Conservation (phyloP, 768 basidiomycete species). For the Trametes cubensis region DNA sequence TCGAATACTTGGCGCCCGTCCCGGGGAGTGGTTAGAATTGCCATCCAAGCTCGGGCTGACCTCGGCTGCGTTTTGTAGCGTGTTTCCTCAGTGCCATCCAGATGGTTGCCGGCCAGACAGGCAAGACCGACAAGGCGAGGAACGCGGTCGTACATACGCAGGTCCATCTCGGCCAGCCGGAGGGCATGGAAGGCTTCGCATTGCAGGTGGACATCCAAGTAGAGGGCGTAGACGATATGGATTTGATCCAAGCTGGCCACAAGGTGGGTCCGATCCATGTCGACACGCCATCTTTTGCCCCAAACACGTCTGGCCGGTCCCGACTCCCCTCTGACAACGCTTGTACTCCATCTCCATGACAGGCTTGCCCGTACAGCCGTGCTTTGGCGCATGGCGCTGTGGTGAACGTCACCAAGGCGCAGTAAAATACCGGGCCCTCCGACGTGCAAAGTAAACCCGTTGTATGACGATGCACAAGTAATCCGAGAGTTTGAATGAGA, state of each 20-base stretch:
- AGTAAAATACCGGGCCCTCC: constrained; percentile 6
- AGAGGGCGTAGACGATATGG: constrained; percentile 65
- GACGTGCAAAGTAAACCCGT: background rate
- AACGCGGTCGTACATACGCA: constrained; percentile 63
- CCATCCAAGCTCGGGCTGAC: no score
- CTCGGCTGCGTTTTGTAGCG: constrained; percentile 40
- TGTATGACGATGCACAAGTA: constrained; percentile 4
- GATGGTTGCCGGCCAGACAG: constrained; percentile 52
- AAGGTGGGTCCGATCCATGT: constrained; percentile 46
- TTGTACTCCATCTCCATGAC: constrained; percentile 4
- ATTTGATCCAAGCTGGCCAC: constrained; percentile 68
- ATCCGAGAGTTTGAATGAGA: background rate
- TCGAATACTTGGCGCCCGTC: background rate
- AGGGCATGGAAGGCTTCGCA: constrained; percentile 61
- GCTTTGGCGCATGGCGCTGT: constrained; percentile 58
- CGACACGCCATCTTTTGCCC: background rate
- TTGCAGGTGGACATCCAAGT: constrained; percentile 72
- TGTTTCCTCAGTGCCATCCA: constrained; percentile 77
- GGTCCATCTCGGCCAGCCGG: constrained; percentile 66
- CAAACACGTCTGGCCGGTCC: background rate
- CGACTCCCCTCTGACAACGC: background rate
- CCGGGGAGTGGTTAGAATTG: background rate
- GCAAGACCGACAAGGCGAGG: constrained; percentile 56
- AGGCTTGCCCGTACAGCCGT: constrained; percentile 75
- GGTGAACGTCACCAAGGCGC: constrained; percentile 60